A percentile compares a stretch with the other conserved stretches of the same genome.
Evolutionary conservation across 805 yeast genomes (phyloP).

Genomic region (Jamesozyma gamospora): DNA sequence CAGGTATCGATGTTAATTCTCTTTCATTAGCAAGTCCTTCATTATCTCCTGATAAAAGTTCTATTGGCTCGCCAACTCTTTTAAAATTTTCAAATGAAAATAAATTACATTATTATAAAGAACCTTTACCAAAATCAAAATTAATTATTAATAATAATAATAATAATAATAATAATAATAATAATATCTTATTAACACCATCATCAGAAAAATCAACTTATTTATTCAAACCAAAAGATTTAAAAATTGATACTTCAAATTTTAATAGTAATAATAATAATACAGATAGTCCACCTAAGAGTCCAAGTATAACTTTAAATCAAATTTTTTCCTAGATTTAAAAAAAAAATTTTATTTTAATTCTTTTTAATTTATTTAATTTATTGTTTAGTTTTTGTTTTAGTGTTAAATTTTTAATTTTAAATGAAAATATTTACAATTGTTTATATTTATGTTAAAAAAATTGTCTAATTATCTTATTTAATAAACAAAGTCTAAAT

Average conservation of each 20-base stretch:
- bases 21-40: slow-evolving; percentile 20
- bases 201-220: not conserved
- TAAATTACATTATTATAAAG: slow-evolving; percentile 22
- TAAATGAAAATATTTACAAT: too few relatives aligned
- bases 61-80: slow-evolving; percentile 24
- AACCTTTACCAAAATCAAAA: slow-evolving; percentile 21
- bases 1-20: slow-evolving; percentile 14
- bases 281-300: slow-evolving; percentile 7
- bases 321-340: slow-evolving; percentile 6
- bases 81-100: slow-evolving; percentile 18
- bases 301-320: slow-evolving; percentile 13
- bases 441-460: too few relatives aligned
- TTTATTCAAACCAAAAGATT: slow-evolving; percentile 1
- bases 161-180: not conserved
- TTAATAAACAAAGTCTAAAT: too few relatives aligned
- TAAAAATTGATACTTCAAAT: not conserved
- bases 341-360: too few relatives aligned
- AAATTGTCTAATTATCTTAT: too few relatives aligned
- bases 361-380: too few relatives aligned
- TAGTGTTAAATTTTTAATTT: too few relatives aligned
- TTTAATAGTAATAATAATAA: not conserved
- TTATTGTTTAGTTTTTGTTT: too few relatives aligned
- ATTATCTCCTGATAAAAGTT: slow-evolving; percentile 24
- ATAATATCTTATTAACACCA: not conserved
- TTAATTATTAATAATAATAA: not conserved